Percentiles rank a stretch among this genome's conserved stretches.
These are phyloP conservation scores for Cadophora luteo-olivacea DNA, from an alignment of 2,329 filamentous ascomycete species.

Conservation along the genomic window DNA sequence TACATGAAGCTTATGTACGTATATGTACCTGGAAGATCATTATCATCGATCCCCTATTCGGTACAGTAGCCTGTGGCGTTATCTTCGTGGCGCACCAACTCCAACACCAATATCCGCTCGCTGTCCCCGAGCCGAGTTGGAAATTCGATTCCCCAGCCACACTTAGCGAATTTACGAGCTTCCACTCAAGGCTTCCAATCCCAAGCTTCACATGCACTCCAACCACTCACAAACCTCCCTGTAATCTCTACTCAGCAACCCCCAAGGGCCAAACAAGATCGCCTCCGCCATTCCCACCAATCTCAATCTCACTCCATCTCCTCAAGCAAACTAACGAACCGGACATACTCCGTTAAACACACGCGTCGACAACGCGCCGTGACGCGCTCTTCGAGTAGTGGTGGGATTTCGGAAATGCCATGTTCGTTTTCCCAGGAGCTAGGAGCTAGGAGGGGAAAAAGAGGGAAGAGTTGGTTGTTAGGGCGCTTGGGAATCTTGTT, in stretches of 20 bases:
- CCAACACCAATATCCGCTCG: no score
- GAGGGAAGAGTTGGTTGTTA: slow-evolving; percentile 2
- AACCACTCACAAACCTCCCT: not conserved
- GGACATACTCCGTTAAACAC: not conserved
- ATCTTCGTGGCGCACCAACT: not conserved
- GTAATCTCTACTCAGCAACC: not conserved
- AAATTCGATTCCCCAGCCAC: not conserved
- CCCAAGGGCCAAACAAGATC: not conserved
- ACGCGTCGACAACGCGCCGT: not conserved
- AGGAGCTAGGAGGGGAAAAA: not conserved
- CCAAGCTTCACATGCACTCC: not conserved
- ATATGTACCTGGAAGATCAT: no score
- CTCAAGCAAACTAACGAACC: not conserved
- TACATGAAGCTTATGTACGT: no score
- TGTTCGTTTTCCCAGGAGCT: not conserved
- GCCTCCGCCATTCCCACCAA: not conserved
- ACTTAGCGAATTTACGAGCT: not conserved
- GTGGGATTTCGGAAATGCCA: slow-evolving; percentile 4
- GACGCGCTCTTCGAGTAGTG: no score
- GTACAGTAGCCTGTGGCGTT: not conserved
- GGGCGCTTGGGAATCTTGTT: not conserved
- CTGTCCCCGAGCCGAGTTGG: no score
- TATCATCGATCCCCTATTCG: no score
- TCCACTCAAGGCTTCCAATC: no score
- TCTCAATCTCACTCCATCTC: no score